Evolutionary conservation across 2,329 filamentous ascomycete genomes (phyloP).

Genomic region (Cercospora sp.): DNA sequence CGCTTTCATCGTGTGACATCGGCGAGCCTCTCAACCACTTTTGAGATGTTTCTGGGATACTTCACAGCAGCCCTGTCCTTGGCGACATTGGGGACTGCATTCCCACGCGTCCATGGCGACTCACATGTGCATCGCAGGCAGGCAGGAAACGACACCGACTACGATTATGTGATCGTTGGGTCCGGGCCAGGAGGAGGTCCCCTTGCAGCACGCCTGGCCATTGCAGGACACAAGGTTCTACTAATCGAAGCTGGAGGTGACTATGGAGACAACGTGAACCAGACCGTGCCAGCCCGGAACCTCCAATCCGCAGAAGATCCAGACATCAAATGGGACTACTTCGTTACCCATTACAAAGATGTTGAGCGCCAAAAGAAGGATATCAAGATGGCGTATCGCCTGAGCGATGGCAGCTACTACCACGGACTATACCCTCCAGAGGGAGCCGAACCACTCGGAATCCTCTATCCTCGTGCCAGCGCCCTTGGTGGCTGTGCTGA

Average conservation of each 20-base stretch:
- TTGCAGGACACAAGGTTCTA: constrained; percentile 59
- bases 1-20: neutral
- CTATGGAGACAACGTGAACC: constrained; percentile 49
- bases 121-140: constrained; percentile 8
- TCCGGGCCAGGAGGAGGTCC: constrained; percentile 61
- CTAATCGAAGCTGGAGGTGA: constrained; percentile 63
- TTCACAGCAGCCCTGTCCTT: constrained; percentile 7
- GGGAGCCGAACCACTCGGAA: constrained; percentile 55
- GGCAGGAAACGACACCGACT: constrained; percentile 35
- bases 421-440: constrained; percentile 55
- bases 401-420: constrained; percentile 50
- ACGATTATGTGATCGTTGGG: constrained; percentile 66
- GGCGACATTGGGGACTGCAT: neutral
- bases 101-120: constrained; percentile 3
- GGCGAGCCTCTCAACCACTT: neutral
- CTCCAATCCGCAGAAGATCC: constrained; percentile 57
- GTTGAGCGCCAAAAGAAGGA: constrained; percentile 55
- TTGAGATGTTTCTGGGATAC: constrained; percentile 7
- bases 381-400: constrained; percentile 58
- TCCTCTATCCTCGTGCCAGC: constrained; percentile 59
- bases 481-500: constrained; percentile 53
- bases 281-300: constrained; percentile 57
- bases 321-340: constrained; percentile 62
- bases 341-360: constrained; percentile 62
- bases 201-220: constrained; percentile 60